phyloP scores from a whole-genome alignment of 306 rosid species.

The Urtica urens region DNA sequence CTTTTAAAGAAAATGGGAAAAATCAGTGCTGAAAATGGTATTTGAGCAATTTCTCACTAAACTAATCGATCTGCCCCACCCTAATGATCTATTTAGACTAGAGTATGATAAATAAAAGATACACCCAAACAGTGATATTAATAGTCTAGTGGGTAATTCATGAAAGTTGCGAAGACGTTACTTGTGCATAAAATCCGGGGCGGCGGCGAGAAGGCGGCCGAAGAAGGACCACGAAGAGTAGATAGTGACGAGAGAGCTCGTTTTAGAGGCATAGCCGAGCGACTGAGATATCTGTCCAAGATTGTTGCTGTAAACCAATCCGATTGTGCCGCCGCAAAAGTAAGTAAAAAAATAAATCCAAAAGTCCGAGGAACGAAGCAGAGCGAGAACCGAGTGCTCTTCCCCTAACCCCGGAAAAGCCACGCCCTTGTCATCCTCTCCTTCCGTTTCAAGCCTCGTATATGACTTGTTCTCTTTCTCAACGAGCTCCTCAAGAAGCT shows the following conservation, averaged over 20 bases:
- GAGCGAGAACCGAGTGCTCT: slow-evolving; percentile 41
- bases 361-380: slow-evolving; percentile 46
- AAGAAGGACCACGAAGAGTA: slow-evolving; percentile 84
- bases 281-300: slow-evolving; percentile 79
- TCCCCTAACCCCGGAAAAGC: slow-evolving; percentile 36
- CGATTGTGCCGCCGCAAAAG: slow-evolving; percentile 73
- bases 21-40: too few species aligned
- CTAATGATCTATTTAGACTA: too few species aligned
- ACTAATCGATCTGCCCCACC: too few species aligned
- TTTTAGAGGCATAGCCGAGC: slow-evolving; percentile 40
- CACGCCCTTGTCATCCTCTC: slow-evolving; percentile 34
- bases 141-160: too few species aligned
- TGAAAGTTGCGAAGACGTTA: slow-evolving; percentile 23
- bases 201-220: slow-evolving; percentile 71
- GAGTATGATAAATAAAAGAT: too few species aligned
- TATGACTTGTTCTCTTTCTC: not conserved
- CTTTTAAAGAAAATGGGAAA: too few species aligned
- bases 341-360: slow-evolving; percentile 71
- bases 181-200: slow-evolving; percentile 61
- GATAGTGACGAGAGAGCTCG: slow-evolving; percentile 52
- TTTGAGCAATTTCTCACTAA: too few species aligned
- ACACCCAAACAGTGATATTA: too few species aligned
- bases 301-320: slow-evolving; percentile 78
- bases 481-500: slow-evolving; percentile 41
- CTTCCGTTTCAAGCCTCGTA: slow-evolving; percentile 16